Percentiles rank a stretch among this genome's conserved stretches.
Evolutionary conservation across 1,284 basidiomycete species (phyloP).

Genomic region (Chalciporus sp.): DNA sequence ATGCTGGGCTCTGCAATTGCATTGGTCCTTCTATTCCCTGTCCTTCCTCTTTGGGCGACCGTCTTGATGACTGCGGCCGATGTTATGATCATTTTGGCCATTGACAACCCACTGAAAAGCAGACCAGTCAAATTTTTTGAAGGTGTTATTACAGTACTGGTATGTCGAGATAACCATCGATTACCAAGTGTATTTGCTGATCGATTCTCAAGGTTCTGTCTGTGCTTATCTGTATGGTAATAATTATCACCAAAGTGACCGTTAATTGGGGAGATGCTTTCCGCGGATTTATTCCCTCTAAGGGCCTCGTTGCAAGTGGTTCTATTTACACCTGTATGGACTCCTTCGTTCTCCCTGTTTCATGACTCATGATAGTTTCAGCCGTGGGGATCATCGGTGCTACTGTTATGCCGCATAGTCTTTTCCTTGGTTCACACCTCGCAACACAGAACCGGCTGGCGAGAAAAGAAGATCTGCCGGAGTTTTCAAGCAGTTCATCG

Average conservation of each 20-base stretch:
- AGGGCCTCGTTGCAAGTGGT: slow-evolving; percentile 58
- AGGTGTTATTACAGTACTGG: slow-evolving; percentile 62
- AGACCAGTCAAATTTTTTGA: slow-evolving; percentile 62
- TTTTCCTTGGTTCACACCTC: slow-evolving; percentile 87
- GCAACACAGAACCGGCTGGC: slow-evolving; percentile 77
- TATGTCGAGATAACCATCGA: slow-evolving; percentile 27
- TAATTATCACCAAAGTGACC: slow-evolving; percentile 75
- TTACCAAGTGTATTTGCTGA: background rate
- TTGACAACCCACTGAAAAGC: slow-evolving; percentile 47
- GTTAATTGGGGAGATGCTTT: slow-evolving; percentile 84
- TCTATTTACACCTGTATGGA: slow-evolving; percentile 78
- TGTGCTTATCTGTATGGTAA: slow-evolving; percentile 81
- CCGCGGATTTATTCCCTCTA: slow-evolving; percentile 83
- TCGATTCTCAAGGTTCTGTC: slow-evolving; percentile 60
- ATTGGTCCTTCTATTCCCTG: slow-evolving; percentile 70
- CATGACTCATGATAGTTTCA: slow-evolving; percentile 33
- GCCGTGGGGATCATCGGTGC: slow-evolving; percentile 84
- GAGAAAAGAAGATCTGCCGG: slow-evolving; percentile 17
- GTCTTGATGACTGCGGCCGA: slow-evolving; percentile 74
- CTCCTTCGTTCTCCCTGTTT: background rate
- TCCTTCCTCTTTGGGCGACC: slow-evolving; percentile 65
- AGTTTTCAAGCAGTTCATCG: slow-evolving; percentile 1
- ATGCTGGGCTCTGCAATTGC: slow-evolving; percentile 78
- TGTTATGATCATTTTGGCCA: slow-evolving; percentile 63
- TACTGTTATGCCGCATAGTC: slow-evolving; percentile 89